A percentile compares a stretch with the other conserved stretches of the same genome.
Conservation (phyloP, 306 rosid genomes). For the Begonia masoniana region DNA sequence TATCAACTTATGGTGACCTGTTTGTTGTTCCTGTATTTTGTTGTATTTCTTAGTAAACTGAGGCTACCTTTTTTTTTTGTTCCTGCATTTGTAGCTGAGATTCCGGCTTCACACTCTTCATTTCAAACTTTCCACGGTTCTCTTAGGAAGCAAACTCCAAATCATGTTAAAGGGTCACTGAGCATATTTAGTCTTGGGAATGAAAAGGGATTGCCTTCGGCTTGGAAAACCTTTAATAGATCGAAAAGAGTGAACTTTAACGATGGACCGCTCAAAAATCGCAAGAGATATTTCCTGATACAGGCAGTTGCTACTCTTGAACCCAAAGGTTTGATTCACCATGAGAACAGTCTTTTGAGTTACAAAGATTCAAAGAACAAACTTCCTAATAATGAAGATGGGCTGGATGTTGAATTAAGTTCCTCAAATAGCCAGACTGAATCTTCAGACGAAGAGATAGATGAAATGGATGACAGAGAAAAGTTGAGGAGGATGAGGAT, state of each 20-base stretch:
- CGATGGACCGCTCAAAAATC: conserved; percentile 14
- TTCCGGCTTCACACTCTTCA: conserved; percentile 56
- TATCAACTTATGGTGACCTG: too few species aligned
- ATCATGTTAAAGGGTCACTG: conserved; percentile 26
- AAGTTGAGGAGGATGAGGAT: conserved; percentile 65
- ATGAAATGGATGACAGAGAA: conserved; percentile 46
- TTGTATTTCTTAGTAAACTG: neutral
- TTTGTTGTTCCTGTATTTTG: neutral
- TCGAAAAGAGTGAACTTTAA: conserved; percentile 18
- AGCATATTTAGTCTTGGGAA: conserved; percentile 19
- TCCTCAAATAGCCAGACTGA: conserved; percentile 9
- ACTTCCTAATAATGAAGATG: conserved; percentile 1
- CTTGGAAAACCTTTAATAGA: conserved; percentile 24
- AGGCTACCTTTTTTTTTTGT: neutral
- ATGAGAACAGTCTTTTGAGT: conserved; percentile 15
- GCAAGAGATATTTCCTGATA: conserved; percentile 21
- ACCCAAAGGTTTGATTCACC: conserved; percentile 27
- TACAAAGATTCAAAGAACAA: conserved; percentile 10
- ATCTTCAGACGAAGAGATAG: conserved; percentile 15
- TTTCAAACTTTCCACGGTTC: conserved; percentile 30
- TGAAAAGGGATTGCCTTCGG: conserved; percentile 28
- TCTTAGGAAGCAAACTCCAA: conserved; percentile 22
- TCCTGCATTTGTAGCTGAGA: conserved; percentile 32
- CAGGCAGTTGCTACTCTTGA: conserved; percentile 70
- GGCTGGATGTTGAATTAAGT: conserved; percentile 14